A percentile compares a stretch with the other conserved stretches of the same genome.
These are phyloP conservation scores for Tetragonia tetragonoides DNA, from an alignment of 148 eudicot genomes.

Conservation along the genomic window DNA sequence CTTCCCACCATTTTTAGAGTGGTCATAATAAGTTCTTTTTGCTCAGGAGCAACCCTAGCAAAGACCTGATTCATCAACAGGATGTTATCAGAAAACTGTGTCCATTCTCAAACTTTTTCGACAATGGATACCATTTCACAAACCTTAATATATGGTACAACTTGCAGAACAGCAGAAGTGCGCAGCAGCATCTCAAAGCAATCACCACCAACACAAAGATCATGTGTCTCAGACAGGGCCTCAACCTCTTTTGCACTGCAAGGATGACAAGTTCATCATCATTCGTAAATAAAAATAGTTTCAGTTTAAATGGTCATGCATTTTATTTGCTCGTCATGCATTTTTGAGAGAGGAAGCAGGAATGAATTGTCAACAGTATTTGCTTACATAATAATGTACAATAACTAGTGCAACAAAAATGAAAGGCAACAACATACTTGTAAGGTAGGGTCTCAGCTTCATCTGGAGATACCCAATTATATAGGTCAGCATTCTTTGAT, in stretches of 20 bases:
- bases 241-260: constrained; percentile 75
- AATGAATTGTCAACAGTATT: background rate
- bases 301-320: background rate
- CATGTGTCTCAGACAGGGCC: constrained; percentile 63
- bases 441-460: constrained; percentile 61
- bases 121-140: background rate
- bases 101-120: background rate
- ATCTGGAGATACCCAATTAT: constrained; percentile 94
- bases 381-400: background rate
- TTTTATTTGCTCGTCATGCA: background rate
- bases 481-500: constrained; percentile 38
- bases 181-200: constrained; percentile 92
- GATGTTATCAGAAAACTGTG: constrained; percentile 1
- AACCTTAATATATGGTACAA: constrained; percentile 94
- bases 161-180: constrained; percentile 63
- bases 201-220: constrained; percentile 89
- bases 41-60: constrained; percentile 99
- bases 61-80: constrained; percentile 55
- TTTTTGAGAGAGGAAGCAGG: background rate
- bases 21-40: constrained; percentile 92
- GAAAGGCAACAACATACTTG: constrained; percentile 39
- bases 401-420: background rate
- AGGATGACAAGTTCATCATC: background rate
- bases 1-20: constrained; percentile 88
- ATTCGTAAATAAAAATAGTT: background rate